Evolutionary conservation across 2,329 filamentous ascomycete genomes (phyloP), one percentile per base, ranked within the genome.

Genomic region (Capronia americana): DNA sequence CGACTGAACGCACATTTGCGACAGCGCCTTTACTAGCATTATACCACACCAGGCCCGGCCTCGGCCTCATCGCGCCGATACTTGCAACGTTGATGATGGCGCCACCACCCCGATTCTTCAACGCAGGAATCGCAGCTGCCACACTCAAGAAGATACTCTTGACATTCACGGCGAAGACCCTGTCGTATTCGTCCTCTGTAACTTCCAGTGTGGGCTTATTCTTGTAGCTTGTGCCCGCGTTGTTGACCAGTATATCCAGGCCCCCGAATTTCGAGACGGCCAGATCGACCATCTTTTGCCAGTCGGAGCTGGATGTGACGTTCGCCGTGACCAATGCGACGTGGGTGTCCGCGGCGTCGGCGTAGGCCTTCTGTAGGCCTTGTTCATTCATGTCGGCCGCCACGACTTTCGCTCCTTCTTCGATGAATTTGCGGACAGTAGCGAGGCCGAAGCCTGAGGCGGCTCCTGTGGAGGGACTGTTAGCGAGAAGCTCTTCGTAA

Each of bases 31-130:
- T 82, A 24, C 76, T 78, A 0, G 79, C 76, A 73, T 81, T 82
- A 67, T 81, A 82, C 80, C 80, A 81, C 17, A 81, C 79, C 63
- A 82, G 69, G 0, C 80, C 80, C 0, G 79, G 79, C 11, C 80
- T 71, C 2, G 80, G 80, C 51, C 80, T 75, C 65, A 73, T 75
- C 6, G 79, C 79, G 3, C 79, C 80, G 17, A 79, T 80, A 3
- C 77, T 79, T 5, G 79, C 80, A 57, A 82, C 78, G 68, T 82
- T 82, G 68, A 82, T 79, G 67, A 82, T 77, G 3, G 76, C 77
- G 0, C 80, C 80, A 12, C 79, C 80, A 3, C 78, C 79, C 56
- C 80, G 75, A 57, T 79, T 72, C 44, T 79, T 75, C 58, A 81
- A 67, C 5, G 73, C 72, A 1, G 76, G 76, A 56, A 81, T 74